Percentiles rank a stretch among this genome's conserved stretches.
These are phyloP conservation scores for Curvularia sp. DNA, from an alignment of 2,329 filamentous ascomycete genomes.

Conservation along the genomic window DNA sequence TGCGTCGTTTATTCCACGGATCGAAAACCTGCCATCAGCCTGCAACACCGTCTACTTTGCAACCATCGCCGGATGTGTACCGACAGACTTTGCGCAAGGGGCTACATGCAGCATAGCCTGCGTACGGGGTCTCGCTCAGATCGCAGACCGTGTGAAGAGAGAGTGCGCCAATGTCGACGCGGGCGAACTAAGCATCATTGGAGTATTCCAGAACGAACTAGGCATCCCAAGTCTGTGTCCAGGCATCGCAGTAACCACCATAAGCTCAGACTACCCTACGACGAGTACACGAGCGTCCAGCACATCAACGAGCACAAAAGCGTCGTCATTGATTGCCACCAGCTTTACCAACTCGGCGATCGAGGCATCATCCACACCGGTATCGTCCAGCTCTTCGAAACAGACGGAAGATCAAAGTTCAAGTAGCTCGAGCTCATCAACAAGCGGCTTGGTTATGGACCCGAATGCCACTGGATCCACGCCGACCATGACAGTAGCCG, in stretches of 20 bases:
- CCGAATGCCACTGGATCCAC: constrained; percentile 24
- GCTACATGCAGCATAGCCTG: constrained; percentile 49
- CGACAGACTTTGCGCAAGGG: constrained; percentile 48
- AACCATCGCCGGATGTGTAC: constrained; percentile 50
- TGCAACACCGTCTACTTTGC: constrained; percentile 53
- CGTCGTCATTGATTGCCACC: not conserved
- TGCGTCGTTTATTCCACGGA: constrained; percentile 54
- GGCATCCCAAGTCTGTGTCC: constrained; percentile 52
- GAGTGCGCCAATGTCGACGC: constrained; percentile 47
- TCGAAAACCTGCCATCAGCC: constrained; percentile 48
- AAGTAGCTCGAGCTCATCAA: constrained; percentile 15
- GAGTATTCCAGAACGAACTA: constrained; percentile 51
- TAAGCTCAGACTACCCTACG: constrained; percentile 13
- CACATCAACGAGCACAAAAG: constrained; percentile 21
- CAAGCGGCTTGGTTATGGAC: constrained; percentile 22
- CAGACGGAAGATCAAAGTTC: constrained; percentile 14
- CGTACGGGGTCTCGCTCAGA: constrained; percentile 49
- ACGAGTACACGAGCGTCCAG: constrained; percentile 14
- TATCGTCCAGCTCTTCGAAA: constrained; percentile 8
- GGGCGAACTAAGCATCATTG: constrained; percentile 51
- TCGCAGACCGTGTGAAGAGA: constrained; percentile 43
- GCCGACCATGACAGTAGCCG: constrained; percentile 13
- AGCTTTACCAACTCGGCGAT: constrained; percentile 6
- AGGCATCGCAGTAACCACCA: constrained; percentile 37
- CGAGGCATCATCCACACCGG: constrained; percentile 16